Conservation (phyloP, 768 basidiomycete species). For the Butyriboletus loyo region DNA sequence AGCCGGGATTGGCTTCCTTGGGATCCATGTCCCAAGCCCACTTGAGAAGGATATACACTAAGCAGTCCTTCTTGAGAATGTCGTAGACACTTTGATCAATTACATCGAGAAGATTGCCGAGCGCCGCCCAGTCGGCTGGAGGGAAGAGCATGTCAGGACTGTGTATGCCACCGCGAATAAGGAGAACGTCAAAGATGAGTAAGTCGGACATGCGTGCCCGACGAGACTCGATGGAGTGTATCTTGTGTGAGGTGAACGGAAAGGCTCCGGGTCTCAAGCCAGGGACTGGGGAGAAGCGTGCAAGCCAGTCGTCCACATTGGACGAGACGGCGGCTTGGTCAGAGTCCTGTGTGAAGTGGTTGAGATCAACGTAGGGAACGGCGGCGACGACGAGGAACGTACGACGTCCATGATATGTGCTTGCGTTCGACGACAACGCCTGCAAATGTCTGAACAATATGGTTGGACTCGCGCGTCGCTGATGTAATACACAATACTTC, state of each 20-base stretch:
- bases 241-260: conserved; percentile 54
- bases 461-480: conserved; percentile 9
- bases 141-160: conserved; percentile 66
- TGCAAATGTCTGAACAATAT: conserved; percentile 4
- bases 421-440: neutral
- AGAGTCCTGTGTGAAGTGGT: conserved; percentile 14
- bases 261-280: conserved; percentile 39
- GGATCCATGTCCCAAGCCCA: conserved; percentile 74
- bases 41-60: conserved; percentile 78
- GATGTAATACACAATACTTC: conserved; percentile 1
- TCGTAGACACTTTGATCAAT: conserved; percentile 68
- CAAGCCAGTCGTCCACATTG: conserved; percentile 24
- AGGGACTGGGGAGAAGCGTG: conserved; percentile 45
- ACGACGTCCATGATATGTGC: conserved; percentile 27
- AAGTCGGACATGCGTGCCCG: conserved; percentile 58
- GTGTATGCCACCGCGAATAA: conserved; percentile 59
- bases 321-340: neutral
- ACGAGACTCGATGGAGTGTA: conserved; percentile 58
- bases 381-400: conserved; percentile 10
- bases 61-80: conserved; percentile 72
- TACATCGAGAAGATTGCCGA: conserved; percentile 57
- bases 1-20: conserved; percentile 35
- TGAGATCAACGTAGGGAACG: neutral
- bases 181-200: conserved; percentile 73
- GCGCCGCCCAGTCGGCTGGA: conserved; percentile 50